These are phyloP conservation scores for Aureobasidium zeae DNA, from an alignment of 2,329 filamentous ascomycete species.

Conservation along the genomic window DNA sequence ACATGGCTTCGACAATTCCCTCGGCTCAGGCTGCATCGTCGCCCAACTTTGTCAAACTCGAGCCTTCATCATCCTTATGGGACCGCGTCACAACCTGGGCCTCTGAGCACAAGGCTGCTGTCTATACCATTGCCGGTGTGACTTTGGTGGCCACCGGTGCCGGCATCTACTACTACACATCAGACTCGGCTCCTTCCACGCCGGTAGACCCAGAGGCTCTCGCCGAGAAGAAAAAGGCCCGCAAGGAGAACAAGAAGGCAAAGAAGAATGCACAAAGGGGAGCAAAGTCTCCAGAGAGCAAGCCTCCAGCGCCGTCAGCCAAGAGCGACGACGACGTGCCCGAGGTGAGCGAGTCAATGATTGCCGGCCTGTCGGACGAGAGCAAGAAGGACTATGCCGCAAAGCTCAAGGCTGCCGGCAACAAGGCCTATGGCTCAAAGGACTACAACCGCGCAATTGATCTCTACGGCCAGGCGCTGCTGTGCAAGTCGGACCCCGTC, in stretches of 20 bases:
- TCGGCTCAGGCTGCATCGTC: slow-evolving; percentile 2
- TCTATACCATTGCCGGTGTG: slow-evolving; percentile 93
- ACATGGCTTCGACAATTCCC: slow-evolving; percentile 9
- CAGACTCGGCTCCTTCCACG: slow-evolving; percentile 42
- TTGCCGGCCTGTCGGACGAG: slow-evolving; percentile 41
- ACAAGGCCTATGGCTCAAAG: slow-evolving; percentile 91
- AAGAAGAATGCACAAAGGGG: slow-evolving; percentile 52
- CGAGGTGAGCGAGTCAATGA: slow-evolving; percentile 39
- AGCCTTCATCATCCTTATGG: slow-evolving; percentile 56
- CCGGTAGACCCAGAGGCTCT: slow-evolving; percentile 25
- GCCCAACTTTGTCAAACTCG: slow-evolving; percentile 12
- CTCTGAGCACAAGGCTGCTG: slow-evolving; percentile 87
- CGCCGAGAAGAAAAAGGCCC: slow-evolving; percentile 62
- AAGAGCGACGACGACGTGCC: slow-evolving; percentile 39
- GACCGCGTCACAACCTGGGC: slow-evolving; percentile 86
- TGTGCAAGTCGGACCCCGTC: slow-evolving; percentile 94
- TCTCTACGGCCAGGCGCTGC: slow-evolving; percentile 87
- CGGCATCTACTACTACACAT: slow-evolving; percentile 85
- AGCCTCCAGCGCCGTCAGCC: slow-evolving; percentile 27
- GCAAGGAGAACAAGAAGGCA: slow-evolving; percentile 81
- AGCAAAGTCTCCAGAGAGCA: slow-evolving; percentile 29
- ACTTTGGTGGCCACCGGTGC: slow-evolving; percentile 85
- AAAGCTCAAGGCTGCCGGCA: slow-evolving; percentile 89
- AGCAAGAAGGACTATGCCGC: slow-evolving; percentile 79
- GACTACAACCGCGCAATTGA: slow-evolving; percentile 90